phyloP scores from a whole-genome alignment of 805 yeast genomes.

The Candida ficus region DNA sequence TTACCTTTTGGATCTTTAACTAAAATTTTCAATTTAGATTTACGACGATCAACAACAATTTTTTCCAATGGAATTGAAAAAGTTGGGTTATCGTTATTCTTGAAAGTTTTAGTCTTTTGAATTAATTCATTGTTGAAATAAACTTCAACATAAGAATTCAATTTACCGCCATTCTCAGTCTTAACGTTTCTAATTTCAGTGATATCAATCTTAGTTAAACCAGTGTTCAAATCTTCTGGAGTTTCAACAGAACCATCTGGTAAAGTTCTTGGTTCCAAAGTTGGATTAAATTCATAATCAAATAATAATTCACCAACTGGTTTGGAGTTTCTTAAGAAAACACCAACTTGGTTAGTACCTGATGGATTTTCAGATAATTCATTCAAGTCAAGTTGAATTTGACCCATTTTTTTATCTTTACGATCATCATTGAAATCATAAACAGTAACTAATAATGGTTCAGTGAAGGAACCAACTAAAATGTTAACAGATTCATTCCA shows the following conservation, averaged over 20 bases:
- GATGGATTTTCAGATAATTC: slow-evolving; percentile 49
- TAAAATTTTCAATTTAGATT: slow-evolving; percentile 60
- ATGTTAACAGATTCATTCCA: slow-evolving; percentile 81
- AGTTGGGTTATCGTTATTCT: slow-evolving; percentile 59
- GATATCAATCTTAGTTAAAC: slow-evolving; percentile 71
- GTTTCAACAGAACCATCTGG: slow-evolving; percentile 82
- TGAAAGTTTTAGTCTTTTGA: slow-evolving; percentile 51
- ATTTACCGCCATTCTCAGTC: slow-evolving; percentile 38
- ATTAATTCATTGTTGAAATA: slow-evolving; percentile 57
- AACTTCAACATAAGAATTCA: slow-evolving; percentile 66
- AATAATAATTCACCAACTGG: slow-evolving; percentile 71
- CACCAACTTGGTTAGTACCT: slow-evolving; percentile 43
- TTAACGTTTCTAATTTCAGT: slow-evolving; percentile 49
- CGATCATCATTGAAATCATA: slow-evolving; percentile 75
- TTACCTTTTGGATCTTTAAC: slow-evolving; percentile 59
- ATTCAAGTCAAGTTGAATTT: slow-evolving; percentile 68
- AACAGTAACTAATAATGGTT: slow-evolving; percentile 69
- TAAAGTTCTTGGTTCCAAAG: slow-evolving; percentile 50
- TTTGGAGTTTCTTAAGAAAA: slow-evolving; percentile 76
- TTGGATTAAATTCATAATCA: slow-evolving; percentile 73
- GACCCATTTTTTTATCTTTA: slow-evolving; percentile 79
- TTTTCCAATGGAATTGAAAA: slow-evolving; percentile 63
- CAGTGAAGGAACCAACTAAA: slow-evolving; percentile 69
- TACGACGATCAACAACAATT: slow-evolving; percentile 66
- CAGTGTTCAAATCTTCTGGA: slow-evolving; percentile 91